Conservation (phyloP, 768 basidiomycete genomes). For the Leccinellum rugosiceps region DNA sequence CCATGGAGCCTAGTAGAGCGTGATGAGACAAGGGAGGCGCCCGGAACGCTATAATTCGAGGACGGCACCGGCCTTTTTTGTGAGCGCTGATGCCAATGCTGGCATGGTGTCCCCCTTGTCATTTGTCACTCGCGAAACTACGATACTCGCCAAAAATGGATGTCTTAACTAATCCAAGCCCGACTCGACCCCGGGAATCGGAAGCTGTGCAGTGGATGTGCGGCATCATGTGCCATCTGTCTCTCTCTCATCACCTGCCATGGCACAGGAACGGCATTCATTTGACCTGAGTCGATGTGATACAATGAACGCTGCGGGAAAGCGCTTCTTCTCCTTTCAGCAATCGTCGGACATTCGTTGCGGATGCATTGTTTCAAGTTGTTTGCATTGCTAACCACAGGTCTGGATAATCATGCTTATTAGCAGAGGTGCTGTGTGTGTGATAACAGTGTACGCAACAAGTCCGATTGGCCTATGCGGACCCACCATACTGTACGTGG, state of each 20-base stretch:
- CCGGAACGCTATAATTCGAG: slow-evolving; percentile 18
- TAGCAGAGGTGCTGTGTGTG: neutral
- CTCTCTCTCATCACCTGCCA: neutral
- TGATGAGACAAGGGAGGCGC: slow-evolving; percentile 15
- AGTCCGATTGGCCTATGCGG: neutral
- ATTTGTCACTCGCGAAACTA: neutral
- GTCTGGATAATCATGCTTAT: neutral
- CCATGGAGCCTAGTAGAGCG: slow-evolving; percentile 27
- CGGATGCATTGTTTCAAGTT: neutral
- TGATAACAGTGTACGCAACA: neutral
- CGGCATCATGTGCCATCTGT: neutral
- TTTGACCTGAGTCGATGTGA: neutral
- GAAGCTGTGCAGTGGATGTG: neutral
- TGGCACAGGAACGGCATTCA: neutral
- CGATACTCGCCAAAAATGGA: slow-evolving; percentile 17
- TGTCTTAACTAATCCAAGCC: slow-evolving; percentile 17
- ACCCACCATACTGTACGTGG: neutral
- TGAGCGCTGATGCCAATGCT: slow-evolving; percentile 18
- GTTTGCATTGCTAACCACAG: neutral
- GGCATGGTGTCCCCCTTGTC: neutral
- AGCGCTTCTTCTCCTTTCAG: neutral
- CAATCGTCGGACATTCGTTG: neutral
- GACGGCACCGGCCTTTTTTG: slow-evolving; percentile 30
- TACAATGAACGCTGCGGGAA: neutral
- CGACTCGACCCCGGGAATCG: neutral